These are phyloP conservation scores for Paracoccidioides brasiliensis DNA, from an alignment of 2,329 filamentous ascomycete species.

Conservation along the genomic window DNA sequence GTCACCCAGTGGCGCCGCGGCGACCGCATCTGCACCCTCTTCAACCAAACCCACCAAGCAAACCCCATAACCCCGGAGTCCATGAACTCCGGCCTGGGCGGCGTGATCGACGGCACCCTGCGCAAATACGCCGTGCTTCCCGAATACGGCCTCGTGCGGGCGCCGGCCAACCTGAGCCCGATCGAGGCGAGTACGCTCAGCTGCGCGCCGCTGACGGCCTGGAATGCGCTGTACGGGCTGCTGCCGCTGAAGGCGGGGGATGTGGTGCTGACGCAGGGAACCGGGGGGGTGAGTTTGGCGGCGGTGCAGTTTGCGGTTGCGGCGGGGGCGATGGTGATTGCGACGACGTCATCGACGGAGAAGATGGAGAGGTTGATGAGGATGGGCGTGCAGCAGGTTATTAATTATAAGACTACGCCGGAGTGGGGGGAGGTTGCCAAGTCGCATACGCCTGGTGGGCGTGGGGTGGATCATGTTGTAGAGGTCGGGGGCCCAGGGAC, in stretches of 20 bases:
- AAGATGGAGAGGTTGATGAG: conserved; percentile 42
- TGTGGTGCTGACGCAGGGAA: conserved; percentile 48
- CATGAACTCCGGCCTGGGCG: conserved; percentile 49
- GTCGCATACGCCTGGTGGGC: conserved; percentile 34
- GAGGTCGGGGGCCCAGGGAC: conserved; percentile 56
- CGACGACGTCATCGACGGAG: conserved; percentile 44
- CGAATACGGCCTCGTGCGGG: conserved; percentile 52
- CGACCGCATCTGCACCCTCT: conserved; percentile 45
- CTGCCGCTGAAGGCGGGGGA: conserved; percentile 39
- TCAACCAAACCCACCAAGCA: conserved; percentile 45
- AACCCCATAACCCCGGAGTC: conserved; percentile 32
- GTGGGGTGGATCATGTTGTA: conserved; percentile 49
- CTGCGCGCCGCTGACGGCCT: conserved; percentile 51
- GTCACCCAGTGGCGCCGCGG: conserved; percentile 45
- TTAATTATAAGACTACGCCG: conserved; percentile 48
- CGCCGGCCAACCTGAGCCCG: conserved; percentile 43
- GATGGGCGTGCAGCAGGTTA: conserved; percentile 44
- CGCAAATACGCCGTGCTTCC: conserved; percentile 55
- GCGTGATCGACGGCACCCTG: conserved; percentile 53
- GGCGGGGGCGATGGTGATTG: conserved; percentile 41
- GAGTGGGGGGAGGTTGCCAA: conserved; percentile 50
- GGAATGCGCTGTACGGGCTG: conserved; percentile 52
- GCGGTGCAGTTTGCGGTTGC: conserved; percentile 35
- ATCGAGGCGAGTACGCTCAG: conserved; percentile 45
- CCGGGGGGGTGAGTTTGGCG: conserved; percentile 41